Percentiles rank a stretch among this genome's conserved stretches.
Evolutionary conservation across 2,329 filamentous ascomycete species (phyloP).

Genomic region (Paecilomyces sp.): DNA sequence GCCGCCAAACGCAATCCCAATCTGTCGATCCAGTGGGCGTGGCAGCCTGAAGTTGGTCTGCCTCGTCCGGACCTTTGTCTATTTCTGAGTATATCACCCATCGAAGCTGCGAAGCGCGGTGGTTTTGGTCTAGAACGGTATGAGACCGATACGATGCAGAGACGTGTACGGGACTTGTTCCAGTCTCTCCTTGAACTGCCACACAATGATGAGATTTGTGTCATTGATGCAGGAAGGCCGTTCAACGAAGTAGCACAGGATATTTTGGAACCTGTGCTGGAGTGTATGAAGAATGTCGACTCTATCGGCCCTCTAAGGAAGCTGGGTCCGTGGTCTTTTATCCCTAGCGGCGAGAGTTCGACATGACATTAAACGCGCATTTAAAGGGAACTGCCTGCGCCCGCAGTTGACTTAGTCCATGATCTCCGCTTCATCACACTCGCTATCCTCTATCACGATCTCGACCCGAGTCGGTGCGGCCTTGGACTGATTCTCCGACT

Average conservation of each 20-base stretch:
- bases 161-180: constrained; percentile 69
- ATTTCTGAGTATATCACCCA: constrained; percentile 75
- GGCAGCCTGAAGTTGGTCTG: constrained; percentile 75
- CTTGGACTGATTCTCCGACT: constrained; percentile 5
- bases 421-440: constrained; percentile 43
- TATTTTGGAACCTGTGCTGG: constrained; percentile 21
- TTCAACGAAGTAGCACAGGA: constrained; percentile 46
- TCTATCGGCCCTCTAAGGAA: constrained; percentile 26
- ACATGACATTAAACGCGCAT: not conserved
- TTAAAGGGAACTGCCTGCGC: not conserved
- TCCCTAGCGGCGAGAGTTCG: constrained; percentile 7
- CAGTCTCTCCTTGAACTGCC: constrained; percentile 42
- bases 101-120: constrained; percentile 66
- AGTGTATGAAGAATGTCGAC: constrained; percentile 24
- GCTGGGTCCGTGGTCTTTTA: constrained; percentile 22
- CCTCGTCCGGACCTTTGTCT: constrained; percentile 81
- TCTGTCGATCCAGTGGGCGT: constrained; percentile 71
- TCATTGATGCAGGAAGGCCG: constrained; percentile 48
- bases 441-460: constrained; percentile 49
- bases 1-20: constrained; percentile 73
- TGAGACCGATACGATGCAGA: constrained; percentile 77
- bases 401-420: constrained; percentile 24
- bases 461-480: constrained; percentile 19
- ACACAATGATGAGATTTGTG: constrained; percentile 45
- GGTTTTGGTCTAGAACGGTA: constrained; percentile 87